phyloP scores from a whole-genome alignment of 306 rosid genomes.

The Prunus salicina region DNA sequence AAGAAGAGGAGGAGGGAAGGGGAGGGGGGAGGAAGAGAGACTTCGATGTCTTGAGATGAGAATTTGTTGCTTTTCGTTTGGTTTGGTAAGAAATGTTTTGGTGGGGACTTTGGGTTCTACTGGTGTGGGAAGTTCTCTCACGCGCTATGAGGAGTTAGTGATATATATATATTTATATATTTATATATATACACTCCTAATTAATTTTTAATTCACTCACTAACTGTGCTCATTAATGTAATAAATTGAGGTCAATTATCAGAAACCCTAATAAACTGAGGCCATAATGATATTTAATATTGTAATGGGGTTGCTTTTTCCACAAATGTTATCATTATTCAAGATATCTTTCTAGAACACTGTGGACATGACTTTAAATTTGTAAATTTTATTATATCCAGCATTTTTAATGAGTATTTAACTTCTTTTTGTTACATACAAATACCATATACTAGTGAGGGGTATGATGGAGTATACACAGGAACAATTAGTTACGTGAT shows the following conservation, averaged over 20 bases:
- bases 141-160: constrained; percentile 29
- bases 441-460: too few species aligned
- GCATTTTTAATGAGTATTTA: too few species aligned
- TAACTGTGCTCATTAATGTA: not conserved
- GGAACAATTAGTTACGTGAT: too few species aligned
- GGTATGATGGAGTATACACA: too few species aligned
- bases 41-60: not conserved
- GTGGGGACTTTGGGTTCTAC: constrained; percentile 26
- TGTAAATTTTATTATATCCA: too few species aligned
- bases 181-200: not conserved
- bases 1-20: not conserved
- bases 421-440: too few species aligned
- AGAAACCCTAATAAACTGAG: not conserved
- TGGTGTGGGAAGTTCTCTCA: constrained; percentile 1
- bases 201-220: not conserved
- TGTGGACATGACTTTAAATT: too few species aligned
- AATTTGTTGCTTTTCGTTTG: constrained; percentile 25
- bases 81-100: constrained; percentile 53
- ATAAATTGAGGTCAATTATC: not conserved
- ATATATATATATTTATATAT: not conserved
- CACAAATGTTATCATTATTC: too few species aligned
- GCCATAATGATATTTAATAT: too few species aligned
- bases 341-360: too few species aligned
- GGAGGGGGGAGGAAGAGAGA: constrained; percentile 5
- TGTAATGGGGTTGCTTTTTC: not conserved